A percentile compares a stretch with the other conserved stretches of the same genome.
Conservation (phyloP, 345 rosid genomes). For the Populus tremula region DNA sequence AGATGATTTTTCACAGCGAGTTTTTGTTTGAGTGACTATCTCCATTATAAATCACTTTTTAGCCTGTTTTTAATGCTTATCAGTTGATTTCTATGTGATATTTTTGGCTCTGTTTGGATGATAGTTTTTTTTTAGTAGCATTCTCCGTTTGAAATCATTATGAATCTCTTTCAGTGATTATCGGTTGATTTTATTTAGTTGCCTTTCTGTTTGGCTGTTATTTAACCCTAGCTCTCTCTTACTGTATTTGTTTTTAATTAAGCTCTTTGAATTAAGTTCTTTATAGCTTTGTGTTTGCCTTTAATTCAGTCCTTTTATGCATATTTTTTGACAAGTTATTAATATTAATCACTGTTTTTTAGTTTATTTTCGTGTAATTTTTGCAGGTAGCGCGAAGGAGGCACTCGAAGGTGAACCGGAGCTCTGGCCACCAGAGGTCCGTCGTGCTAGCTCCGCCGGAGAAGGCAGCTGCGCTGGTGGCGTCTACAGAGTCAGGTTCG, state of each 20-base stretch:
- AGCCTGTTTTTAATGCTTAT: neutral
- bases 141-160: neutral
- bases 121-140: neutral
- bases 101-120: neutral
- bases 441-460: conserved; percentile 12
- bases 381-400: conserved; percentile 53
- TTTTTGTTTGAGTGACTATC: neutral
- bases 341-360: neutral
- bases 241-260: neutral
- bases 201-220: conserved; percentile 1
- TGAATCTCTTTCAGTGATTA: neutral
- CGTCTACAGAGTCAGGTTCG: conserved; percentile 38
- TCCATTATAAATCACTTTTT: neutral
- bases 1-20: neutral
- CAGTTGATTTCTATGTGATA: neutral
- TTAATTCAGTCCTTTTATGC: neutral
- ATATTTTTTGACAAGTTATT: neutral
- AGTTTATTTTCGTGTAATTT: neutral
- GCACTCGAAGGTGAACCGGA: conserved; percentile 44
- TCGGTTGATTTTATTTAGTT: neutral
- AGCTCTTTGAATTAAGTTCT: neutral
- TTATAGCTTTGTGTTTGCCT: neutral
- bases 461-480: conserved; percentile 18
- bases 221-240: neutral
- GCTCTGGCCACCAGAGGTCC: conserved; percentile 20